Percentiles rank a stretch among this genome's conserved stretches.
phyloP scores from a whole-genome alignment of 495 filamentous ascomycete species.

The Penicillium macrosclerotiorum region DNA sequence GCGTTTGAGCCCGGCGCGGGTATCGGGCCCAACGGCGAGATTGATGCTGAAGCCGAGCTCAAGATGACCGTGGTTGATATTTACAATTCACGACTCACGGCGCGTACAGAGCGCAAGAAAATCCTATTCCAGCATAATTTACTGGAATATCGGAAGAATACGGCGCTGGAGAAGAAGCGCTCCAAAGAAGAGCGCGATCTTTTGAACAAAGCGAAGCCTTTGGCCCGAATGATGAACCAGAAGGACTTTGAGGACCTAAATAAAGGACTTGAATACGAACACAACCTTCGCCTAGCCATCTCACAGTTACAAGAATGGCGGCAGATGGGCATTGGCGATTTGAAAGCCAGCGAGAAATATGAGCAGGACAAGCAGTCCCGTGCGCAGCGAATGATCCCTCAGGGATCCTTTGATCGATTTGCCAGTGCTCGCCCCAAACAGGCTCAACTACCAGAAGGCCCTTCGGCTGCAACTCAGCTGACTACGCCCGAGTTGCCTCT shows the following conservation, averaged over 20 bases:
- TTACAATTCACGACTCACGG: conserved; percentile 89
- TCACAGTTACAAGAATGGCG: conserved; percentile 93
- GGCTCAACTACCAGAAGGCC: conserved; percentile 60
- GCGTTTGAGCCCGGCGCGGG: conserved; percentile 96
- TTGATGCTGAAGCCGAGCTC: conserved; percentile 92
- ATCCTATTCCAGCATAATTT: conserved; percentile 93
- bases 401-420: conserved; percentile 78
- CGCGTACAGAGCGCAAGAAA: conserved; percentile 92
- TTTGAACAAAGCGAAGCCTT: conserved; percentile 88
- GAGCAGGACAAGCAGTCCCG: conserved; percentile 83
- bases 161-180: conserved; percentile 84
- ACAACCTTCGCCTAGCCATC: conserved; percentile 87
- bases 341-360: conserved; percentile 89
- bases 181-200: conserved; percentile 93
- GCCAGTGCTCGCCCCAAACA: conserved; percentile 56
- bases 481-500: conserved; percentile 73
- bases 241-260: conserved; percentile 84
- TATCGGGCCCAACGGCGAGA: conserved; percentile 77
- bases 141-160: conserved; percentile 88
- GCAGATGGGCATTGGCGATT: conserved; percentile 72
- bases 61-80: conserved; percentile 99
- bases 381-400: conserved; percentile 65
- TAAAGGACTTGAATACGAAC: conserved; percentile 81
- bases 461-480: conserved; percentile 67
- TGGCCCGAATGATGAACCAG: conserved; percentile 94